Base-by-base conservation (phyloP, 129 eudicot genomes). In the Tagetes patula region DNA sequence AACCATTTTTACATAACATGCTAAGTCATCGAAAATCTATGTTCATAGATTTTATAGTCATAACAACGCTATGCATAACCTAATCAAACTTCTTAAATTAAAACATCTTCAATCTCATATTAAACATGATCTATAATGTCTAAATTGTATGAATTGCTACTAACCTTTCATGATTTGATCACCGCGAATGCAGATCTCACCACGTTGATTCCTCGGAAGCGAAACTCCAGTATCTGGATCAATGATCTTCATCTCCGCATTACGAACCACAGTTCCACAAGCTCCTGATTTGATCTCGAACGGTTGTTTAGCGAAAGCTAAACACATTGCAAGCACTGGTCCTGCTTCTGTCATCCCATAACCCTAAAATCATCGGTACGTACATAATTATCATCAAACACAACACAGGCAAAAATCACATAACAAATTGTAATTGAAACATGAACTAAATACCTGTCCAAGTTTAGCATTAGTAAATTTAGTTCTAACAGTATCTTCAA, bases 271-370 rank as follows among this genome's bases (percentile, higher is more conserved):
- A 0, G 96, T 86, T 0, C 99, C 99, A 64, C 99, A 88, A 0
- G 97, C 87, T 47, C 99, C 99, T 3, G 99, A 85, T 78, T 90
- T 94, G 1, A 90, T 82, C 75, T 84, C 94, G 27, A 77, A 84
- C 0, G 99, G 94, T 73, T 90, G 94, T 70, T 94, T 94, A 1
- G 97, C 99, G 56, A 94, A 94, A 0, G 97, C 97, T 74, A 88
- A 69, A 74, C 99, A 94, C 97, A 94, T 86, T 13, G 97, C 90
- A 38, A 94, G 70, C 70, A 94, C 96, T 0, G 98, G 98, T 47
- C 99, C 99, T 6, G 99, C 97, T 76, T 94, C 99, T 12, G 99
- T 94, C 99, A 94, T 94, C 5, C 99, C 99, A 41, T 94, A 94
- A 3, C 99, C 99, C 99, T 94, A 55, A 38, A 59, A 32, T 38